Conservation (phyloP, 148 eudicot genomes). For the Arctostaphylos glauca region DNA sequence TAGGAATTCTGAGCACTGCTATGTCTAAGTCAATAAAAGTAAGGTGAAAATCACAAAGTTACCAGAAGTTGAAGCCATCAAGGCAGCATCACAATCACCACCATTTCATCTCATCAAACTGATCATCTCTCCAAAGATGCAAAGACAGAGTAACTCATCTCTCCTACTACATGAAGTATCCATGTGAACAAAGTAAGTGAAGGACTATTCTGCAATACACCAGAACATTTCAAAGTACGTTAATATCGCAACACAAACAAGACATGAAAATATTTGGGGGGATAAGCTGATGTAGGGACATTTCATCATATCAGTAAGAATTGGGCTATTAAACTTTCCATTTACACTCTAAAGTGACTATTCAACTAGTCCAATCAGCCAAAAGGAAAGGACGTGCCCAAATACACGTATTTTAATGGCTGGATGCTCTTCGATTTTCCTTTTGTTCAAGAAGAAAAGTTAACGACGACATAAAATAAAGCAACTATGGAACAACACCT, state of each 20-base stretch:
- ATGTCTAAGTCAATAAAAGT: background rate
- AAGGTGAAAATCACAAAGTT: background rate
- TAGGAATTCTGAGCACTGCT: background rate
- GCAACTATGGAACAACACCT: background rate
- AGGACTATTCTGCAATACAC: background rate
- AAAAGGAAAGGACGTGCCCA: background rate
- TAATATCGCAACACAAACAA: background rate
- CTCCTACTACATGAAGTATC: background rate
- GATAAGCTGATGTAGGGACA: background rate
- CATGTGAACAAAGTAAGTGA: background rate
- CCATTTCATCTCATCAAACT: background rate
- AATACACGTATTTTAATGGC: background rate
- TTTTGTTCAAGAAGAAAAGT: background rate
- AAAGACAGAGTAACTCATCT: background rate
- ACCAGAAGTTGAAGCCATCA: constrained; percentile 6
- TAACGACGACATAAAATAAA: background rate
- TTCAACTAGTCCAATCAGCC: background rate
- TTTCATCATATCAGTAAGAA: background rate
- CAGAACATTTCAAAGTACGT: background rate
- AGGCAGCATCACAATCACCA: background rate
- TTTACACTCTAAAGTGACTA: background rate
- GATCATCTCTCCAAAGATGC: background rate
- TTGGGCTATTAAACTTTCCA: background rate
- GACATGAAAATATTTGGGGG: background rate
- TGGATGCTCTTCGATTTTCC: background rate